Evolutionary conservation across 2,329 filamentous ascomycete species (phyloP).

Genomic region (Didymella pinodella): DNA sequence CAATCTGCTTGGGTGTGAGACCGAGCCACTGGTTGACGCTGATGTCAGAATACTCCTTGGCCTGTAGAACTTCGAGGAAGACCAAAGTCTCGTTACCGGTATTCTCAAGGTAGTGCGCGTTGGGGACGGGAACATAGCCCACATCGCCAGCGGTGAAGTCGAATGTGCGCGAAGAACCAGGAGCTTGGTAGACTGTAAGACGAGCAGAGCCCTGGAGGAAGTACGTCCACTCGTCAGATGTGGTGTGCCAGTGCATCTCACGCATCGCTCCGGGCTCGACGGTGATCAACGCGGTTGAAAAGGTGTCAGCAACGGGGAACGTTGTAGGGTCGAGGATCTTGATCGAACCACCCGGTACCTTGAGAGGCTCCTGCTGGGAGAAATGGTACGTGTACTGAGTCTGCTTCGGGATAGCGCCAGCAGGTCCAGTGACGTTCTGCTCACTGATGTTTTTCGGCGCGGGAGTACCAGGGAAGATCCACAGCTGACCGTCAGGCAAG

Average conservation of each 20-base stretch:
- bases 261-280: constrained; percentile 70
- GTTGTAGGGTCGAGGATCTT: constrained; percentile 66
- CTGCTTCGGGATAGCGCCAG: constrained; percentile 41
- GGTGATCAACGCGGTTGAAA: constrained; percentile 65
- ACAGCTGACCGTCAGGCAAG: constrained; percentile 51
- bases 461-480: constrained; percentile 54
- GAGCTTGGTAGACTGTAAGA: constrained; percentile 64
- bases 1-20: constrained; percentile 54
- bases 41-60: constrained; percentile 61
- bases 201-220: constrained; percentile 65
- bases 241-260: constrained; percentile 70
- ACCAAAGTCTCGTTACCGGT: constrained; percentile 65
- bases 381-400: constrained; percentile 55
- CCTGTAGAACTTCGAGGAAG: constrained; percentile 67
- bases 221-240: constrained; percentile 68
- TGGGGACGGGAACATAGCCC: constrained; percentile 64
- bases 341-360: constrained; percentile 64
- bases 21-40: constrained; percentile 67
- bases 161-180: constrained; percentile 61
- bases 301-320: constrained; percentile 64
- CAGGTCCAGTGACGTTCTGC: constrained; percentile 56
- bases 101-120: constrained; percentile 69
- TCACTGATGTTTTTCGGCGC: constrained; percentile 49
- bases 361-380: constrained; percentile 58
- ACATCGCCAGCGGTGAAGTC: constrained; percentile 68